Conservation (phyloP, 2,329 filamentous ascomycete genomes). For the Waltergamsia citrina region DNA sequence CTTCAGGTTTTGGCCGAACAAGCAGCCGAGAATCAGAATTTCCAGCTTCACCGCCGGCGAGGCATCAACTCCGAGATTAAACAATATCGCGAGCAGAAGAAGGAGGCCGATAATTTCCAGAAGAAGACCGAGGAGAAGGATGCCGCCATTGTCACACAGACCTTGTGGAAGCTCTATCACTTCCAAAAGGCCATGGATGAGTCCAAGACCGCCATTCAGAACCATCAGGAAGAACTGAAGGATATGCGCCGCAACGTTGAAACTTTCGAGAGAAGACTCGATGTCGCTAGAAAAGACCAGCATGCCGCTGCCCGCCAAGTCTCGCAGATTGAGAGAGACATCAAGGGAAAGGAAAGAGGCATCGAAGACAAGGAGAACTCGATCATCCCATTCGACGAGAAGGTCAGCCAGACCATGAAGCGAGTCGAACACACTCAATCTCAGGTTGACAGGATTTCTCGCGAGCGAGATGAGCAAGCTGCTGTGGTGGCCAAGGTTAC, state of each 20-base stretch:
- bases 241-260: conserved; percentile 85
- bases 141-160: conserved; percentile 83
- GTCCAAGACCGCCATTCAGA: conserved; percentile 81
- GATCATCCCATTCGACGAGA: conserved; percentile 84
- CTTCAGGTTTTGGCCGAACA: conserved; percentile 82
- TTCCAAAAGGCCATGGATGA: conserved; percentile 91
- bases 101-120: conserved; percentile 88
- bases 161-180: conserved; percentile 93
- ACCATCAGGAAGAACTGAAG: conserved; percentile 89
- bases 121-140: conserved; percentile 86
- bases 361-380: conserved; percentile 81
- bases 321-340: conserved; percentile 71
- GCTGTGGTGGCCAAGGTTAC: conserved; percentile 62
- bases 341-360: conserved; percentile 76
- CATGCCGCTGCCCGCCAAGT: conserved; percentile 67
- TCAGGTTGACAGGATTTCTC: conserved; percentile 60
- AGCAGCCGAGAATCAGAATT: conserved; percentile 78
- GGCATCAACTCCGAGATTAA: conserved; percentile 98
- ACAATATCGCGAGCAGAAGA: conserved; percentile 94
- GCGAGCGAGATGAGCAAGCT: conserved; percentile 66
- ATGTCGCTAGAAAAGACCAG: conserved; percentile 78
- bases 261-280: conserved; percentile 70
- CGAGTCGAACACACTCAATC: conserved; percentile 60
- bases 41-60: conserved; percentile 79
- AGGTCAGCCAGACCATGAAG: conserved; percentile 68